phyloP scores from a whole-genome alignment of 2,329 filamentous ascomycete genomes.

The Lecanoromycetidae sp. region DNA sequence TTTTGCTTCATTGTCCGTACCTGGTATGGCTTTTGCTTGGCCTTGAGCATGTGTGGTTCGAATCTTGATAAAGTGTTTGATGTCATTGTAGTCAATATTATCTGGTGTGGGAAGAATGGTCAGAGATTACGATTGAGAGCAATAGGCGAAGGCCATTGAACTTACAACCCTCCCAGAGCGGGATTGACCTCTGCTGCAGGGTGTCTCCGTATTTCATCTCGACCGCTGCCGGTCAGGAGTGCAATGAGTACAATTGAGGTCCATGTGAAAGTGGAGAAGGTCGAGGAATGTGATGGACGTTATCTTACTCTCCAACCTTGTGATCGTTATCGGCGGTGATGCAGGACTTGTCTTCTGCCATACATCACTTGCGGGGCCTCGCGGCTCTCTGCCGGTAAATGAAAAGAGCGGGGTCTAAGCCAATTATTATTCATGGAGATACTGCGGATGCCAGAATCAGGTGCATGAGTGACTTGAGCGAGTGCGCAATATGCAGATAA shows the following conservation, averaged over 20 bases:
- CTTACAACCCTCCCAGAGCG: slow-evolving; percentile 67
- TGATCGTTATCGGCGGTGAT: too few species aligned
- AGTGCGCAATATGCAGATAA: too few species aligned
- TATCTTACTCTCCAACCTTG: background rate
- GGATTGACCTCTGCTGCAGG: slow-evolving; percentile 63
- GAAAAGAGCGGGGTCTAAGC: too few species aligned
- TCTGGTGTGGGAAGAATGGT: slow-evolving; percentile 37
- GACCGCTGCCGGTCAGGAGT: too few species aligned
- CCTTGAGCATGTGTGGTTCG: slow-evolving; percentile 62
- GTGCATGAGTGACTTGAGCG: too few species aligned
- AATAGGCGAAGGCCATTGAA: slow-evolving; percentile 17
- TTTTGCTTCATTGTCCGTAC: slow-evolving; percentile 46
- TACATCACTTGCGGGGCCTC: too few species aligned
- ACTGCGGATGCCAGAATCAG: too few species aligned
- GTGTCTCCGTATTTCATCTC: slow-evolving; percentile 67
- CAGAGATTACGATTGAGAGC: slow-evolving; percentile 1
- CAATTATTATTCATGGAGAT: too few species aligned
- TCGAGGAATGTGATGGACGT: too few species aligned
- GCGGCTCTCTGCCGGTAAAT: too few species aligned
- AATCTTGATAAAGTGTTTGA: slow-evolving; percentile 73
- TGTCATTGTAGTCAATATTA: slow-evolving; percentile 79
- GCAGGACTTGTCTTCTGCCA: too few species aligned
- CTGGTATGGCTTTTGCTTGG: slow-evolving; percentile 58
- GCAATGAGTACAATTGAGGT: background rate
- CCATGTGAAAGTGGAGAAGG: too few species aligned